phyloP scores from a whole-genome alignment of 2,329 filamentous ascomycete species.

The Tolypocladium ovalisporum region DNA sequence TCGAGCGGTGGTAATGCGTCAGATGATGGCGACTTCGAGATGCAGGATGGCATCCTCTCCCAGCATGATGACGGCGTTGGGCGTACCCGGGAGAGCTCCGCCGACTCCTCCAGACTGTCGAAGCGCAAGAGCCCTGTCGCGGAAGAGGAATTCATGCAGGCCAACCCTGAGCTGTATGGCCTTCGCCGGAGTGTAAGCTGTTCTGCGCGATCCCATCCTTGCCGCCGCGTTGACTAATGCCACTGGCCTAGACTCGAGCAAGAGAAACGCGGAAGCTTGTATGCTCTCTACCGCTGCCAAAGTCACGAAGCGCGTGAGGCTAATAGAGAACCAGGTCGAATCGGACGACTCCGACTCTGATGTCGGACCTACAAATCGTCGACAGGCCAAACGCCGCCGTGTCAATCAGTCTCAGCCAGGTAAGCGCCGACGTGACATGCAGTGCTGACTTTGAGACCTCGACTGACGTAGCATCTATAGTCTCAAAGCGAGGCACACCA shows the following conservation, averaged over 20 bases:
- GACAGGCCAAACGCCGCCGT: slow-evolving; percentile 59
- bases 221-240: slow-evolving; percentile 16
- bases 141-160: slow-evolving; percentile 75
- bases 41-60: slow-evolving; percentile 46
- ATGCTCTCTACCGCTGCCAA: slow-evolving; percentile 18
- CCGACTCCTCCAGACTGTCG: slow-evolving; percentile 53
- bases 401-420: slow-evolving; percentile 53
- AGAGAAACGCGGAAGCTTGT: slow-evolving; percentile 48
- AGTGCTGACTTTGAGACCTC: background rate
- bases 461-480: slow-evolving; percentile 20
- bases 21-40: slow-evolving; percentile 68
- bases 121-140: slow-evolving; percentile 64
- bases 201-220: slow-evolving; percentile 10
- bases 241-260: slow-evolving; percentile 37
- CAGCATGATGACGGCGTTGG: slow-evolving; percentile 32
- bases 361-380: slow-evolving; percentile 42
- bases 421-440: slow-evolving; percentile 26
- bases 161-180: slow-evolving; percentile 91
- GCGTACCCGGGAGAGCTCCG: slow-evolving; percentile 55
- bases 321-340: slow-evolving; percentile 26
- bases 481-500: slow-evolving; percentile 50
- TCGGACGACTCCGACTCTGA: slow-evolving; percentile 64
- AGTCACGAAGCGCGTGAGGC: background rate
- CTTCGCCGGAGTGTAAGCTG: slow-evolving; percentile 76
- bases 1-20: slow-evolving; percentile 45